Percentiles rank a stretch among this genome's conserved stretches.
phyloP scores from a whole-genome alignment of 805 yeast species.

The Saturnispora diversa region DNA sequence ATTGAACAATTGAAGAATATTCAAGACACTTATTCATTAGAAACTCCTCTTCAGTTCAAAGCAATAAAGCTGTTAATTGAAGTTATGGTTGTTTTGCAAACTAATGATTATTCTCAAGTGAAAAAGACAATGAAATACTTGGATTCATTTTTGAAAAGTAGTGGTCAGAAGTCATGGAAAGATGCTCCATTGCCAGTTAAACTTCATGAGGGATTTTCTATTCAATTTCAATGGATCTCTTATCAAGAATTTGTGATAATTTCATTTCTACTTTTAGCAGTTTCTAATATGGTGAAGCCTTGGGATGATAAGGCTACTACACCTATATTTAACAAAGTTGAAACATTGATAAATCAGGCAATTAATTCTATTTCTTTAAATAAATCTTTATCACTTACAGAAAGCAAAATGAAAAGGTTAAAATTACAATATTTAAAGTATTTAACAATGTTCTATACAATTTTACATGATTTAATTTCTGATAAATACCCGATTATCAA shows the following conservation, averaged over 20 bases:
- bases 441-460: slow-evolving; percentile 30
- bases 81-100: slow-evolving; percentile 25
- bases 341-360: slow-evolving; percentile 32
- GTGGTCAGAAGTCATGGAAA: slow-evolving; percentile 16
- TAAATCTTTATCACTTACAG: not conserved
- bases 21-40: slow-evolving; percentile 1
- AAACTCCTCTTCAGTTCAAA: slow-evolving; percentile 28
- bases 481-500: slow-evolving; percentile 17
- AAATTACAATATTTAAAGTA: not conserved
- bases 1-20: slow-evolving; percentile 18
- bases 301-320: slow-evolving; percentile 24
- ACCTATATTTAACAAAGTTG: not conserved
- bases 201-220: slow-evolving; percentile 16
- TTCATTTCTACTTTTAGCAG: slow-evolving; percentile 37
- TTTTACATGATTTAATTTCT: slow-evolving; percentile 31
- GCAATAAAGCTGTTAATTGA: slow-evolving; percentile 28
- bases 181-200: not conserved
- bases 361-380: not conserved
- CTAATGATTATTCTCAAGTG: slow-evolving; percentile 22
- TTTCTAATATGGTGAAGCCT: slow-evolving; percentile 31
- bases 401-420: not conserved
- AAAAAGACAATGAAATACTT: slow-evolving; percentile 24
- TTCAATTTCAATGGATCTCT: slow-evolving; percentile 34
- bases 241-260: slow-evolving; percentile 36
- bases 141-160: slow-evolving; percentile 20